Percentiles rank a stretch among this genome's conserved stretches.
phyloP scores from a whole-genome alignment of 148 eudicot genomes.

The Chenopodium album region DNA sequence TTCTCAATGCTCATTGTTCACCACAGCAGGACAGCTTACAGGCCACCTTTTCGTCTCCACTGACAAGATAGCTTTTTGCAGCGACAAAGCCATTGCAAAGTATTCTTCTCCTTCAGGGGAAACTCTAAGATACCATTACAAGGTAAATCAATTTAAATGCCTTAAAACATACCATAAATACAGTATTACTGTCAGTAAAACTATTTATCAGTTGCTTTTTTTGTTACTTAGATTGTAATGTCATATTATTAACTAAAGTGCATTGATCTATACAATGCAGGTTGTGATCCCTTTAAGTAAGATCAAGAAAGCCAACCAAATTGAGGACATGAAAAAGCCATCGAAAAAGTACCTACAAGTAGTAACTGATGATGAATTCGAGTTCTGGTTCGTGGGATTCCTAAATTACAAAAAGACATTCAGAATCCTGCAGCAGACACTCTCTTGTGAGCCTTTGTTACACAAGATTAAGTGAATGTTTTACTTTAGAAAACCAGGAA shows the following conservation, averaged over 20 bases:
- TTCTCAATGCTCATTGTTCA: background rate
- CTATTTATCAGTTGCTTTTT: too few relatives aligned
- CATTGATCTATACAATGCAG: background rate
- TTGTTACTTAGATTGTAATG: too few relatives aligned
- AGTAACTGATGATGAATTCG: slow-evolving; percentile 33
- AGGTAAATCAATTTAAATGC: slow-evolving; percentile 3
- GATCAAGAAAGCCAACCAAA: slow-evolving; percentile 28
- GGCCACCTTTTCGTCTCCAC: background rate
- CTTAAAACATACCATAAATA: too few relatives aligned
- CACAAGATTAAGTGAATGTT: background rate
- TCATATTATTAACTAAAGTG: too few relatives aligned
- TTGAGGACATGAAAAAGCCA: slow-evolving; percentile 24
- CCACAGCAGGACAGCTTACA: background rate
- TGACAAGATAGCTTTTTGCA: background rate
- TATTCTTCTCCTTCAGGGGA: slow-evolving; percentile 8
- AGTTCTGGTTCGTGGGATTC: slow-evolving; percentile 47
- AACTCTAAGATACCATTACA: slow-evolving; percentile 16
- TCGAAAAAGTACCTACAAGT: slow-evolving; percentile 37
- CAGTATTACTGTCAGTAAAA: too few relatives aligned
- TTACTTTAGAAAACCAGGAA: background rate
- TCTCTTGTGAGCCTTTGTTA: background rate
- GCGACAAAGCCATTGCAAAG: slow-evolving; percentile 13
- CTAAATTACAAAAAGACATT: slow-evolving; percentile 28
- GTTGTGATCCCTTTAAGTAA: slow-evolving; percentile 36
- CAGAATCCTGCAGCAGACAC: slow-evolving; percentile 27